Evolutionary conservation across 2,329 filamentous ascomycete genomes (phyloP), one percentile per base, ranked within the genome.

Genomic region (Camptophora hylomeconis): DNA sequence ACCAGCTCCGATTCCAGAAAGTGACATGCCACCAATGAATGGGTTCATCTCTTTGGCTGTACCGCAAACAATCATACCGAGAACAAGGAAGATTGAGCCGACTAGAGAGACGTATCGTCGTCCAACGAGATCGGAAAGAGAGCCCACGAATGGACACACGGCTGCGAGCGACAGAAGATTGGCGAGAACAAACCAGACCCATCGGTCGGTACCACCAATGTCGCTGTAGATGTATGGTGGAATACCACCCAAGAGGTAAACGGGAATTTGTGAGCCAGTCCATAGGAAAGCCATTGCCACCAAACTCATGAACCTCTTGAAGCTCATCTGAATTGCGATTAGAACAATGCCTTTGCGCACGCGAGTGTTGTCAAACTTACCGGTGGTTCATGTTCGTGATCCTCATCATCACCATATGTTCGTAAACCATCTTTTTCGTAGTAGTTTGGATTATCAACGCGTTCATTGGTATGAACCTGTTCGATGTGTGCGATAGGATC

Each of bases 1-100:
- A 7, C 75, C 75, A 8, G 74, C 73, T 17, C 73, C 75, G 5
- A 69, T 57, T 1, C 75, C 75, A 9, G 73, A 63, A 37, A 80
- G 59, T 2, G 64, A 60, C 58, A 64, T 67, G 17, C 63, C 63
- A 41, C 36, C 33, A 16, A 41, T 41, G 37, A 75, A 74, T 15
- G 56, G 52, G 39, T 73, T 71, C 67, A 77, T 77, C 5, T 44
- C 54, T 15, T 67, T 48, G 2, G 72, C 65, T 1, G 68, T 69
- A 5, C 65, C 65, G 30, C 61, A 63, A 14, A 77, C 56, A 26
- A 76, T 63, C 53, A 70, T 69, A 8, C 71, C 73, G 16, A 75
- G 36, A 13, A 72, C 58, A 27, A 76, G 53, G 17, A 71, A 54
- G 1, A 51, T 32, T 7, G 61, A 62, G 4, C 74, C 73, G 2